A percentile compares a stretch with the other conserved stretches of the same genome.
phyloP scores from a whole-genome alignment of 768 basidiomycete species.

The Termitomyces sp. region DNA sequence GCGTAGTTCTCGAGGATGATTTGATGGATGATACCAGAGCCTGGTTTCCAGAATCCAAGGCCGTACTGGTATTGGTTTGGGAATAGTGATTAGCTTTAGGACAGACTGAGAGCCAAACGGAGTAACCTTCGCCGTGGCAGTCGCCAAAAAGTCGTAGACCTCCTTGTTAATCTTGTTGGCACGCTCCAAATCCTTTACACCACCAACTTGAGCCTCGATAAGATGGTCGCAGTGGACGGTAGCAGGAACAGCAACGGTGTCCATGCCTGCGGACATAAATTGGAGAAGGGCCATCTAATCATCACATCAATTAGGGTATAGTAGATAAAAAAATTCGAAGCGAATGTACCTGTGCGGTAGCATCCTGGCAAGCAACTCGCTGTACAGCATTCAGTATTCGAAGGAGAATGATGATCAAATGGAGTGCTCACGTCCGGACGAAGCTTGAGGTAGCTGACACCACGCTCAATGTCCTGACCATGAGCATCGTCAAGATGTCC shows the following conservation, averaged over 20 bases:
- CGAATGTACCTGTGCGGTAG: conserved; percentile 70
- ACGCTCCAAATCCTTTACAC: conserved; percentile 89
- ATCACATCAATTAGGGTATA: conserved; percentile 29
- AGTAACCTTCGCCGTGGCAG: conserved; percentile 85
- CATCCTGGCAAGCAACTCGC: conserved; percentile 91
- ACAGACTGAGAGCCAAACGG: background rate
- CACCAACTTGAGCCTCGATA: conserved; percentile 95
- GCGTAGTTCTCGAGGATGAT: conserved; percentile 99
- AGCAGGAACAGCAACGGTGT: conserved; percentile 95
- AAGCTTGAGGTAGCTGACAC: conserved; percentile 93
- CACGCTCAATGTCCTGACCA: conserved; percentile 87
- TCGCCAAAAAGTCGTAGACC: conserved; percentile 98
- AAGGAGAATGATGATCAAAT: conserved; percentile 2
- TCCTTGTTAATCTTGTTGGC: conserved; percentile 95
- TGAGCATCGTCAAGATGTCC: conserved; percentile 96
- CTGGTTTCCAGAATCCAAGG: conserved; percentile 99
- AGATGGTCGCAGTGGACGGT: conserved; percentile 99
- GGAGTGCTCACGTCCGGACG: conserved; percentile 83
- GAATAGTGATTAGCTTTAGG: background rate
- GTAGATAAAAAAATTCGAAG: conserved; percentile 1
- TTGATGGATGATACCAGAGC: conserved; percentile 98
- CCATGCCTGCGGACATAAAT: conserved; percentile 99
- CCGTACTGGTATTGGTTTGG: conserved; percentile 61
- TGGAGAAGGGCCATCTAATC: conserved; percentile 95
- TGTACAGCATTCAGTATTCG: conserved; percentile 25